Percentiles rank a stretch among this genome's conserved stretches.
Conservation (phyloP, 1,284 basidiomycete genomes). For the Volvariella surrecta region DNA sequence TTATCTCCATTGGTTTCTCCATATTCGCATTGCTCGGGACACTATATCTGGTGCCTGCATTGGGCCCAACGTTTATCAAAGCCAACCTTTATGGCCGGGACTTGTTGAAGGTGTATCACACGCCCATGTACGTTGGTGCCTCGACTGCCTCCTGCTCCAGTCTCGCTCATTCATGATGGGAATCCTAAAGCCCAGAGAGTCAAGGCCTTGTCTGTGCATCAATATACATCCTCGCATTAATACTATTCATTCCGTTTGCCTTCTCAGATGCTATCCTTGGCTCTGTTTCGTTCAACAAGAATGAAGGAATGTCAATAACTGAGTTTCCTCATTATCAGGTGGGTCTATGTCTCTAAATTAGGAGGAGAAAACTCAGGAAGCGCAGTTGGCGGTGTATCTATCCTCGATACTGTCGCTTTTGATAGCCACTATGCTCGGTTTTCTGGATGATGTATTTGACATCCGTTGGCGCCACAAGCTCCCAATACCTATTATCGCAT, state of each 20-base stretch:
- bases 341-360: constrained; percentile 13
- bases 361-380: constrained; percentile 1
- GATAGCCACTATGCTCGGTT: constrained; percentile 90
- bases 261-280: constrained; percentile 67
- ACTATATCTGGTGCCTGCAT: constrained; percentile 64
- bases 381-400: constrained; percentile 82
- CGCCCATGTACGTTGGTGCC: constrained; percentile 56
- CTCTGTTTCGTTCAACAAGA: constrained; percentile 27
- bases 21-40: constrained; percentile 71
- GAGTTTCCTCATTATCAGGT: constrained; percentile 89
- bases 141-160: constrained; percentile 3
- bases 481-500: constrained; percentile 93
- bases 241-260: constrained; percentile 85
- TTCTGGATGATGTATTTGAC: constrained; percentile 97
- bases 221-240: constrained; percentile 81
- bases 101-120: constrained; percentile 68
- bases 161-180: constrained; percentile 1
- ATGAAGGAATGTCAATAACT: constrained; percentile 53
- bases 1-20: constrained; percentile 73
- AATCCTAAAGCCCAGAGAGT: constrained; percentile 77
- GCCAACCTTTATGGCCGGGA: constrained; percentile 78
- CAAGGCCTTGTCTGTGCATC: constrained; percentile 87
- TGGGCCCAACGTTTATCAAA: constrained; percentile 67
- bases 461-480: constrained; percentile 98
- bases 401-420: constrained; percentile 88